Percentiles rank a stretch among this genome's conserved stretches.
Evolutionary conservation across 1,284 basidiomycete species (phyloP).

Genomic region (Apiotrichum domesticum): DNA sequence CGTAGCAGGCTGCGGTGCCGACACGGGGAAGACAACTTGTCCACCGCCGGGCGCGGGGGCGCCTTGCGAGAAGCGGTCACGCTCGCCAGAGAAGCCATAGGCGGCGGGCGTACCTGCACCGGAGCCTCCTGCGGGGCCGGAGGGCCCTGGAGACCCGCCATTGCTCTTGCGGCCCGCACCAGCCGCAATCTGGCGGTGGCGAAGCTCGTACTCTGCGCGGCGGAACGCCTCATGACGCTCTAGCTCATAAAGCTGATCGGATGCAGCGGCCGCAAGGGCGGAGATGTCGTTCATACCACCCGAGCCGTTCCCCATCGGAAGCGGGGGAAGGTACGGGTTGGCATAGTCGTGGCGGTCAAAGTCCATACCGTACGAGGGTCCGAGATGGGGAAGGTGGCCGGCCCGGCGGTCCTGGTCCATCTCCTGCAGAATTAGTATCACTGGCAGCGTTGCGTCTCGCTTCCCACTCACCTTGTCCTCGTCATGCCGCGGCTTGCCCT

Average conservation of each 20-base stretch:
- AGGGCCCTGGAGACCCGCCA: slow-evolving; percentile 58
- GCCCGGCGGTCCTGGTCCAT: slow-evolving; percentile 34
- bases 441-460: too few species aligned
- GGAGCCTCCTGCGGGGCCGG: neutral
- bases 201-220: slow-evolving; percentile 75
- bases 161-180: slow-evolving; percentile 50
- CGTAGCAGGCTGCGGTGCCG: slow-evolving; percentile 43
- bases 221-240: slow-evolving; percentile 75
- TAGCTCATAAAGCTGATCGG: slow-evolving; percentile 78
- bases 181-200: slow-evolving; percentile 53
- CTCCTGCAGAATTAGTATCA: slow-evolving; percentile 17
- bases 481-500: slow-evolving; percentile 29
- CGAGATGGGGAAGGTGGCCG: slow-evolving; percentile 35
- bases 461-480: slow-evolving; percentile 31
- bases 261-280: slow-evolving; percentile 70
- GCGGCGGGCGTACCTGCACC: neutral
- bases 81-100: slow-evolving; percentile 39
- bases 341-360: slow-evolving; percentile 38
- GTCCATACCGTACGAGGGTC: slow-evolving; percentile 44
- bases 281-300: slow-evolving; percentile 50
- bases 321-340: slow-evolving; percentile 30
- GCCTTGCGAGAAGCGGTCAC: slow-evolving; percentile 37
- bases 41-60: slow-evolving; percentile 34
- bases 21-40: slow-evolving; percentile 45
- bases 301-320: slow-evolving; percentile 24